A percentile compares a stretch with the other conserved stretches of the same genome.
Evolutionary conservation across 1,284 basidiomycete species (phyloP).

Genomic region (Boletus sp.): DNA sequence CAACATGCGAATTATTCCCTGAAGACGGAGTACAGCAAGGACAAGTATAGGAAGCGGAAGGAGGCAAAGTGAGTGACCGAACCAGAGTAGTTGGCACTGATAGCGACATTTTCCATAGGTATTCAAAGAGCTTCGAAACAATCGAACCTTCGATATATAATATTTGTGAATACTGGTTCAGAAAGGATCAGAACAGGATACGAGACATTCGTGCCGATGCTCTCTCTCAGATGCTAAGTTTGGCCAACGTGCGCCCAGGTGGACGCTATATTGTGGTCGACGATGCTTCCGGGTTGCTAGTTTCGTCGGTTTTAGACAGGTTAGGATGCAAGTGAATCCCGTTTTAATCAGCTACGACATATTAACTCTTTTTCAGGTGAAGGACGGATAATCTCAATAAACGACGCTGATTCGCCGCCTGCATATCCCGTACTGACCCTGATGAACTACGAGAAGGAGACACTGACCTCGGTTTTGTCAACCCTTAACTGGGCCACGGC

Average conservation of each 20-base stretch:
- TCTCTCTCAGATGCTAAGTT: conserved; percentile 81
- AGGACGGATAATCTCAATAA: conserved; percentile 82
- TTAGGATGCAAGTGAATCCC: conserved; percentile 63
- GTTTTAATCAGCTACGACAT: neutral
- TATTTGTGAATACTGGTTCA: conserved; percentile 87
- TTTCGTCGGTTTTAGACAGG: conserved; percentile 80
- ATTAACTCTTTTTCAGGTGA: conserved; percentile 46
- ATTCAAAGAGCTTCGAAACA: conserved; percentile 84
- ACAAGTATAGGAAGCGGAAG: conserved; percentile 93
- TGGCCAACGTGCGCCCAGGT: conserved; percentile 82
- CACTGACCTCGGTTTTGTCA: conserved; percentile 53
- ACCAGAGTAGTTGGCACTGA: neutral
- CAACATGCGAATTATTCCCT: conserved; percentile 84
- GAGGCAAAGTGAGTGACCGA: conserved; percentile 76
- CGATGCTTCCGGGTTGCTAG: conserved; percentile 87
- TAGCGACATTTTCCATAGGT: conserved; percentile 46
- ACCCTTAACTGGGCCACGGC: conserved; percentile 92
- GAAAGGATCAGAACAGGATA: conserved; percentile 75
- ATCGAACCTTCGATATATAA: conserved; percentile 87
- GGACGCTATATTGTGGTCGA: conserved; percentile 89
- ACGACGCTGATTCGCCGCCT: conserved; percentile 90
- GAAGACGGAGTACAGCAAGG: conserved; percentile 96
- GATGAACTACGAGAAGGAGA: conserved; percentile 80
- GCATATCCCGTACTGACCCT: conserved; percentile 81
- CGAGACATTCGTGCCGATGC: conserved; percentile 86